Conservation (phyloP, 345 rosid species). For the Triadica sebifera region DNA sequence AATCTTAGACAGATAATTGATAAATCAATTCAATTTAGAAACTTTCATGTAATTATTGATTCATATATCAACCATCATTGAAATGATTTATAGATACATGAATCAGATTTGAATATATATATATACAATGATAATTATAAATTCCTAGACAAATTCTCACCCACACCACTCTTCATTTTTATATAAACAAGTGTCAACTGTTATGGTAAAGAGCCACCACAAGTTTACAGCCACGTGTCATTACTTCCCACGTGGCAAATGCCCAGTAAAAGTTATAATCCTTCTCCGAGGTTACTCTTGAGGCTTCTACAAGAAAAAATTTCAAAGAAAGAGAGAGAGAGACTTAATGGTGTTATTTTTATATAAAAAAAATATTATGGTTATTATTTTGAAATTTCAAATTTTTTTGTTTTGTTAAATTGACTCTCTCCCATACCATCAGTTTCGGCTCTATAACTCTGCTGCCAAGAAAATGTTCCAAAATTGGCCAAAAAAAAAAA, state of each 20-base stretch:
- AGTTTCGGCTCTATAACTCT: conserved; percentile 17
- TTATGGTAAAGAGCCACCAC: conserved; percentile 14
- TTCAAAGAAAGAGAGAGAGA: neutral
- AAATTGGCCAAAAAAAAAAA: conserved; percentile 13
- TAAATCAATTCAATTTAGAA: no score
- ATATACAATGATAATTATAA: no score
- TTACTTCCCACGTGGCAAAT: conserved; percentile 18
- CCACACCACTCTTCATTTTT: no score
- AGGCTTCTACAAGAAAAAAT: neutral
- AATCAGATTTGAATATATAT: no score
- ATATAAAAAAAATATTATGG: neutral
- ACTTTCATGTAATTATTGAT: no score
- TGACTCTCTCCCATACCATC: conserved; percentile 15
- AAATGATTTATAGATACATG: no score
- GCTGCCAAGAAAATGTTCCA: conserved; percentile 23
- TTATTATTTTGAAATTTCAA: neutral
- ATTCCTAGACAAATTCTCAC: no score
- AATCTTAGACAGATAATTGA: no score
- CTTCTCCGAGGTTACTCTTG: neutral
- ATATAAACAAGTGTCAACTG: neutral
- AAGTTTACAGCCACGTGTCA: conserved; percentile 14
- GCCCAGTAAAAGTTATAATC: neutral
- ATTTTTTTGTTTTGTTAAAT: conserved; percentile 4
- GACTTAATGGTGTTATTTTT: neutral
- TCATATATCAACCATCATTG: no score